Evolutionary conservation across 306 rosid genomes (phyloP).

Genomic region (Vigna reflexopilosa): DNA sequence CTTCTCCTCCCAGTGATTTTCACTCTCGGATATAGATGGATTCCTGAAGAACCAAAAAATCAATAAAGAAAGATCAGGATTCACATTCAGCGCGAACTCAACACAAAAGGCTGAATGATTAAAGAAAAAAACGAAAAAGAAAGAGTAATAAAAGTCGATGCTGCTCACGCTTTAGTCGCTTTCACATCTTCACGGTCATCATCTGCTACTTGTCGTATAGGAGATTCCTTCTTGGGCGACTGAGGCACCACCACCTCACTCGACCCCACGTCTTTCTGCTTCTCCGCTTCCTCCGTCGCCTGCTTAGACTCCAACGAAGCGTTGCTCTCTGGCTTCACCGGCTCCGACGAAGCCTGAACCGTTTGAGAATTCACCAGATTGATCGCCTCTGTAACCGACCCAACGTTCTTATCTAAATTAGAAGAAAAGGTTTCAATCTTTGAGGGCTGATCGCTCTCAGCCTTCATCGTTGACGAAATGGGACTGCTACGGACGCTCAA

Average conservation of each 20-base stretch:
- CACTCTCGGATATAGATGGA: constrained; percentile 52
- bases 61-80: constrained; percentile 37
- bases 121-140: constrained; percentile 14
- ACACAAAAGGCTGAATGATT: constrained; percentile 19
- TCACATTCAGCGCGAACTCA: constrained; percentile 32
- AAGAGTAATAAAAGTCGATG: constrained; percentile 36
- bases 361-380: constrained; percentile 51
- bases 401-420: constrained; percentile 59
- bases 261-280: constrained; percentile 52
- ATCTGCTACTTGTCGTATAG: constrained; percentile 58
- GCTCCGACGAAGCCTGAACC: constrained; percentile 45
- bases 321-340: constrained; percentile 58
- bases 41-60: constrained; percentile 55
- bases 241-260: constrained; percentile 61
- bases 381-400: constrained; percentile 58
- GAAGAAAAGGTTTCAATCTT: constrained; percentile 56
- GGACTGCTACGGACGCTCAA: constrained; percentile 60
- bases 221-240: constrained; percentile 78
- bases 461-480: constrained; percentile 55
- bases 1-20: constrained; percentile 76
- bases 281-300: constrained; percentile 57
- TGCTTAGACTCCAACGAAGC: constrained; percentile 52
- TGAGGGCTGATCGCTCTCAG: constrained; percentile 59
- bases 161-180: constrained; percentile 80
- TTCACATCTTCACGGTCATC: constrained; percentile 69